Evolutionary conservation across 208 protist genomes (phyloP).

Genomic region (Trypanosoma rangeli): DNA sequence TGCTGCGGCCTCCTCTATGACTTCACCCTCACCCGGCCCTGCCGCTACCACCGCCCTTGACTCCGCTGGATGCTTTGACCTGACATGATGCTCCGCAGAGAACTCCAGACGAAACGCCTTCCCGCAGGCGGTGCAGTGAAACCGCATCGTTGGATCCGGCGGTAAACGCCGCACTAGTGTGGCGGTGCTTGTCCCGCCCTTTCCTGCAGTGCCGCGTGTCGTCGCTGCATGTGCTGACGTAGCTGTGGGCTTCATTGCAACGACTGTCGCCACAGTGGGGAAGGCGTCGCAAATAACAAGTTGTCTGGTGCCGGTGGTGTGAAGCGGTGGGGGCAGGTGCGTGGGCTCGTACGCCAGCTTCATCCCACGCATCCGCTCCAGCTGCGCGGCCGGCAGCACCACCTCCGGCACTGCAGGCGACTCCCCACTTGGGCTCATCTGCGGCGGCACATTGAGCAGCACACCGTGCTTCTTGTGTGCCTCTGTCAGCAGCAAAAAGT

Average conservation of each 20-base stretch:
- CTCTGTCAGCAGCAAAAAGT: conserved; percentile 56
- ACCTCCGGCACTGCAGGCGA: conserved; percentile 55
- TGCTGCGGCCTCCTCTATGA: conserved; percentile 39
- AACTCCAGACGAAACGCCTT: conserved; percentile 43
- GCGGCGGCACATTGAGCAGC: conserved; percentile 67
- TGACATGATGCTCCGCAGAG: conserved; percentile 53
- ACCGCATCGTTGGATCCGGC: conserved; percentile 40
- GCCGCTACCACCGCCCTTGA: conserved; percentile 33
- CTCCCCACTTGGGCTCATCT: conserved; percentile 49
- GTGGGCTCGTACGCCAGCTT: conserved; percentile 26
- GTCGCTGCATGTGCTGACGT: neutral
- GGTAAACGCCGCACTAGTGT: conserved; percentile 31
- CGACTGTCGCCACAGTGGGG: conserved; percentile 1
- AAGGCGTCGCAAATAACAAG: conserved; percentile 41
- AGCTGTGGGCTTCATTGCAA: neutral
- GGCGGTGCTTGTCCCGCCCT: conserved; percentile 1
- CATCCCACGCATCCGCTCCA: conserved; percentile 35
- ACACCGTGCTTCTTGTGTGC: conserved; percentile 79
- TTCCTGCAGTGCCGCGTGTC: neutral
- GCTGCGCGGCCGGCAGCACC: conserved; percentile 35
- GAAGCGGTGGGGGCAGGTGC: conserved; percentile 24
- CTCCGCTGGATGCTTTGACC: conserved; percentile 33
- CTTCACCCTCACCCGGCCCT: conserved; percentile 51
- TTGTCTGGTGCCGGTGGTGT: conserved; percentile 27
- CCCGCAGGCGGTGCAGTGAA: conserved; percentile 66